These are phyloP conservation scores for Parastagonospora nodorum DNA, from an alignment of 2,329 filamentous ascomycete genomes.

Conservation along the genomic window DNA sequence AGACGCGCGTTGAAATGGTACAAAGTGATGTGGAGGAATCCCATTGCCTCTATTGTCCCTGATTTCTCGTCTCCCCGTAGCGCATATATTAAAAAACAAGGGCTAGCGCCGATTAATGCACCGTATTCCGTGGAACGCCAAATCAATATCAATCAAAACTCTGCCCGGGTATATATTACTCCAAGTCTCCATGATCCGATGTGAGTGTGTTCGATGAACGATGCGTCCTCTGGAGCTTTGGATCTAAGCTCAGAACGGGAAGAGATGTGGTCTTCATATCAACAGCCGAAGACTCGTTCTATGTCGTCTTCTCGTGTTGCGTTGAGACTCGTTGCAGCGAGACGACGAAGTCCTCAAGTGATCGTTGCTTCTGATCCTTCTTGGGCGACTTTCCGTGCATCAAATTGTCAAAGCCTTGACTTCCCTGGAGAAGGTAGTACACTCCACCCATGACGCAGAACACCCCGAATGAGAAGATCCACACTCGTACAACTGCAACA, in stretches of 20 bases:
- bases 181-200: no score
- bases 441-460: constrained; percentile 81
- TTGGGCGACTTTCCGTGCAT: constrained; percentile 90
- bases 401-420: constrained; percentile 82
- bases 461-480: constrained; percentile 89
- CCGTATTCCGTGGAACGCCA: no score
- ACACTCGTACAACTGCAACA: constrained; percentile 84
- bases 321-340: constrained; percentile 88
- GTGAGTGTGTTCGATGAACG: neutral
- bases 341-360: constrained; percentile 88
- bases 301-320: constrained; percentile 87
- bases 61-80: no score
- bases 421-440: constrained; percentile 82
- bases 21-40: no score
- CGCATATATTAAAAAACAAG: no score
- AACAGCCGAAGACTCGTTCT: constrained; percentile 39
- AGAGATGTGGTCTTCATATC: neutral
- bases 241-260: neutral
- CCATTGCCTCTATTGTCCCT: no score
- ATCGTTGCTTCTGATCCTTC: constrained; percentile 81
- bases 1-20: no score
- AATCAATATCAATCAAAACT: no score
- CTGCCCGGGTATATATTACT: no score
- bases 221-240: neutral
- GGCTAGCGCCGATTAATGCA: no score